Evolutionary conservation across 352 stramenopile genomes (phyloP), one percentile per base, ranked within the genome.

Genomic region (Achlya hypogyna): DNA sequence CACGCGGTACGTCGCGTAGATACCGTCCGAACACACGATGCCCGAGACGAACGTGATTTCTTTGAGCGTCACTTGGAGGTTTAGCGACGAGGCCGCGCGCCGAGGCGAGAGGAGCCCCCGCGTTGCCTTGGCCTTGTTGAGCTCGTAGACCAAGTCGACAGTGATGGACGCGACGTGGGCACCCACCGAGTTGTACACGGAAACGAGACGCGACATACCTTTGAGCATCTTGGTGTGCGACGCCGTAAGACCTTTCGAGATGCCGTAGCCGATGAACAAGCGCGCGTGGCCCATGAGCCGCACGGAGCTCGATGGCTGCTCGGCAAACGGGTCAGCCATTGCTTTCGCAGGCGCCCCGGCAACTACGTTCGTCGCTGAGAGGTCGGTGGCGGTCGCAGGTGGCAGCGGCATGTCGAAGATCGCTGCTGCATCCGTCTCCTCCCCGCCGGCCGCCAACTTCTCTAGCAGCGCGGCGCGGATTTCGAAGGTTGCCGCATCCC

Each of bases 181-280:
- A 22, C 54, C 54, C 3, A 51, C 54, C n/a, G 54, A 38, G 54
- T 64, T 38, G 40, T 51, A 64, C 8, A 64, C 54, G n/a, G 54
- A 28, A 10, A 64, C 25, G 14, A 51, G 12, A 14, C 54, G 32
- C 22, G 45, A 16, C 31, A 64, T 52, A 22, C 12, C 22, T 25
- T 45, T 29, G 25, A 62, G n/a, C 22, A 49, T 32, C 12, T 62
- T 49, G 53, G n/a, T 27, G 23, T 59, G 27, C 5, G 29, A 9
- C 18, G 20, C 20, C 31, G 22, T 28, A 32, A 45, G 38, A 18
- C 38, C 38, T 45, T 9, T 45, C 25, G 53, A 62, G 20, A 58
- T 16, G 4, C 25, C 53, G 23, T 45, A 62, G 27, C 31, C 54
- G 29, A 52, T 4, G 25, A 51, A 64, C 6, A 64, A 14, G 8